Evolutionary conservation across 768 basidiomycete species (phyloP).

Genomic region (Calocybe indica): DNA sequence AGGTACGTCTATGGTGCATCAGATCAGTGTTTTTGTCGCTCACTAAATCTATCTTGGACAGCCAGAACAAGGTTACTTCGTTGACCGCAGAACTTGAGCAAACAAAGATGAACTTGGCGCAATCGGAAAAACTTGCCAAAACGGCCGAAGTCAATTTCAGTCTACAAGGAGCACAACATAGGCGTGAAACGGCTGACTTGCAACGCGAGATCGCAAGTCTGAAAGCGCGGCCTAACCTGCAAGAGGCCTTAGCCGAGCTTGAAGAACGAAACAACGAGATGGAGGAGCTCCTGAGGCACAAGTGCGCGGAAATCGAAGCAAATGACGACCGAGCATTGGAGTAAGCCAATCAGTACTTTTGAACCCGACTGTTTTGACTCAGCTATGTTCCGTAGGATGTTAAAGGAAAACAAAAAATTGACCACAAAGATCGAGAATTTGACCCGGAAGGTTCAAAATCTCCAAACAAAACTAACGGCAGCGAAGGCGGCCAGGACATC

Average conservation of each 20-base stretch:
- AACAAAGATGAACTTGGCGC: slow-evolving; percentile 37
- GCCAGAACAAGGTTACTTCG: slow-evolving; percentile 38
- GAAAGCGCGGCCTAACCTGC: slow-evolving; percentile 48
- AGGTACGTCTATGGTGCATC: slow-evolving; percentile 32
- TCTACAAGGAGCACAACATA: slow-evolving; percentile 60
- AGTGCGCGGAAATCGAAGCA: slow-evolving; percentile 76
- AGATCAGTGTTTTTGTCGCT: not conserved
- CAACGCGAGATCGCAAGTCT: slow-evolving; percentile 51
- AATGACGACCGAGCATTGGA: slow-evolving; percentile 78
- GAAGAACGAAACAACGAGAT: slow-evolving; percentile 70
- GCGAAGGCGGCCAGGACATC: slow-evolving; percentile 35
- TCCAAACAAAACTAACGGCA: slow-evolving; percentile 61
- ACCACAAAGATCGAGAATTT: slow-evolving; percentile 62
- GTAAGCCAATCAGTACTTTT: slow-evolving; percentile 35
- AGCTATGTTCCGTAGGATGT: slow-evolving; percentile 38
- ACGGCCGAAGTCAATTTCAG: slow-evolving; percentile 62
- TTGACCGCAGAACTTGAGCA: slow-evolving; percentile 36
- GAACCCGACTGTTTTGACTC: slow-evolving; percentile 6
- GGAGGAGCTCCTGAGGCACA: slow-evolving; percentile 64
- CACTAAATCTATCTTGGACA: slow-evolving; percentile 17
- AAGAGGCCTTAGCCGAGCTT: slow-evolving; percentile 49
- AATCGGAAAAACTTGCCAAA: slow-evolving; percentile 52
- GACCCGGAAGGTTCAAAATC: slow-evolving; percentile 63
- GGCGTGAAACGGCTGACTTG: slow-evolving; percentile 54
- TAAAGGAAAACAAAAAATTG: slow-evolving; percentile 80